Conservation (phyloP, 2,329 filamentous ascomycete genomes). For the Graphilbum fragrans region DNA sequence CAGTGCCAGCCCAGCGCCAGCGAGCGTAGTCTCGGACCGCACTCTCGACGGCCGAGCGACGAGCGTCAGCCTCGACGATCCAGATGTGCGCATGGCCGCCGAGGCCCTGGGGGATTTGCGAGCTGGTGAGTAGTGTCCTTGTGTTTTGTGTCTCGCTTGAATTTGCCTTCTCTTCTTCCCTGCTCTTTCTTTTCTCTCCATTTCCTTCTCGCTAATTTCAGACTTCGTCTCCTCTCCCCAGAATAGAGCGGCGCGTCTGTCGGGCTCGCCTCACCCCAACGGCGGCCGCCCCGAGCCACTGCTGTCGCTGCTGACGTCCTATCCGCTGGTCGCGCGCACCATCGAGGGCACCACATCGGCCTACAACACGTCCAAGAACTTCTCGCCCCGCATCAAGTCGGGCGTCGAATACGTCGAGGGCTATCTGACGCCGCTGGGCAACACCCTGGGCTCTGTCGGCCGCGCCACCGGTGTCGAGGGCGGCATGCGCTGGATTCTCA, state of each 20-base stretch:
- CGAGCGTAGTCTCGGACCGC: slow-evolving; percentile 23
- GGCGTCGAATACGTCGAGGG: slow-evolving; percentile 85
- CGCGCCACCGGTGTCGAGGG: slow-evolving; percentile 80
- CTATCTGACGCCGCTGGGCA: slow-evolving; percentile 74
- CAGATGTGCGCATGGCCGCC: slow-evolving; percentile 57
- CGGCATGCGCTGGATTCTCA: slow-evolving; percentile 73
- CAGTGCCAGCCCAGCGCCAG: slow-evolving; percentile 23
- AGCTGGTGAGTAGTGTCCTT: slow-evolving; percentile 53
- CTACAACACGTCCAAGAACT: slow-evolving; percentile 80
- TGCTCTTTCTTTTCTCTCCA: slow-evolving; percentile 5
- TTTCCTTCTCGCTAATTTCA: slow-evolving; percentile 22
- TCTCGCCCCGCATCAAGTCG: slow-evolving; percentile 75
- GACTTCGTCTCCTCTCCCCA: slow-evolving; percentile 57
- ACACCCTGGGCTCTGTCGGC: slow-evolving; percentile 73
- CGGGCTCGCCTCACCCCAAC: slow-evolving; percentile 24
- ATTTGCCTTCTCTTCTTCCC: slow-evolving; percentile 7
- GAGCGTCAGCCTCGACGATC: slow-evolving; percentile 50
- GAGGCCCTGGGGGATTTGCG: slow-evolving; percentile 65
- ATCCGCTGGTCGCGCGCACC: slow-evolving; percentile 74
- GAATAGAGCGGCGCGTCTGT: slow-evolving; percentile 26
- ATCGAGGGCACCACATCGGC: slow-evolving; percentile 76
- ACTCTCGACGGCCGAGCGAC: slow-evolving; percentile 30
- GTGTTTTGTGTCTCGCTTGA: not conserved
- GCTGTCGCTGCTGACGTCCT: slow-evolving; percentile 73
- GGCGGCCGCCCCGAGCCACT: slow-evolving; percentile 55